phyloP scores from a whole-genome alignment of 371 early-diverging fungal species.

The Zopfochytrium polystomum region DNA sequence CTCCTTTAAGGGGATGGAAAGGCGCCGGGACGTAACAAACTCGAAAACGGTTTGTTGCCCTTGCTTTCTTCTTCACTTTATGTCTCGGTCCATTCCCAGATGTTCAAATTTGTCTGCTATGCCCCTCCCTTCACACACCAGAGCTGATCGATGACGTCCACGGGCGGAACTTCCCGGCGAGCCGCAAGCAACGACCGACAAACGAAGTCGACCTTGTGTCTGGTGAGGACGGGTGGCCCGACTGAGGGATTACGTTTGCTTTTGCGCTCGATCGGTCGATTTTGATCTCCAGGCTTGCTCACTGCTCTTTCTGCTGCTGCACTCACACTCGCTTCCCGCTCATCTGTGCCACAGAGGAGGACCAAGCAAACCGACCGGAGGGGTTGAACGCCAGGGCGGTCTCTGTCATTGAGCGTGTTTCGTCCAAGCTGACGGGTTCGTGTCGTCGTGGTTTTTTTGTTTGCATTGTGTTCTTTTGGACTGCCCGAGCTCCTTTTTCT shows the following conservation, averaged over 20 bases:
- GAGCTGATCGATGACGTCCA: constrained; percentile 1
- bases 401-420: constrained; percentile 61
- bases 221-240: constrained; percentile 8
- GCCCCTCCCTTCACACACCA: neutral
- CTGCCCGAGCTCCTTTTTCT: too few relatives aligned
- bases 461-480: too few relatives aligned
- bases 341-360: constrained; percentile 45
- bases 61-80: neutral
- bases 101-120: constrained; percentile 1
- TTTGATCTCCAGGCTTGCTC: neutral
- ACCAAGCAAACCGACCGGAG: constrained; percentile 54
- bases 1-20: constrained; percentile 3
- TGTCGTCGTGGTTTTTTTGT: neutral
- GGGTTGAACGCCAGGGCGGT: constrained; percentile 57
- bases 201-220: constrained; percentile 7
- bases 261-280: too few relatives aligned
- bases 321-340: constrained; percentile 2
- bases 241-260: too few relatives aligned
- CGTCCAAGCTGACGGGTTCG: constrained; percentile 75
- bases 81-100: too few relatives aligned
- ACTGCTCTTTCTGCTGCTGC: constrained; percentile 11
- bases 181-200: constrained; percentile 9
- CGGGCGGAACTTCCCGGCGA: constrained; percentile 3
- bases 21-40: constrained; percentile 10
- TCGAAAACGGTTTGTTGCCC: constrained; percentile 1